phyloP scores from a whole-genome alignment of 2,329 filamentous ascomycete species.

The Helicocarpus griseus region DNA sequence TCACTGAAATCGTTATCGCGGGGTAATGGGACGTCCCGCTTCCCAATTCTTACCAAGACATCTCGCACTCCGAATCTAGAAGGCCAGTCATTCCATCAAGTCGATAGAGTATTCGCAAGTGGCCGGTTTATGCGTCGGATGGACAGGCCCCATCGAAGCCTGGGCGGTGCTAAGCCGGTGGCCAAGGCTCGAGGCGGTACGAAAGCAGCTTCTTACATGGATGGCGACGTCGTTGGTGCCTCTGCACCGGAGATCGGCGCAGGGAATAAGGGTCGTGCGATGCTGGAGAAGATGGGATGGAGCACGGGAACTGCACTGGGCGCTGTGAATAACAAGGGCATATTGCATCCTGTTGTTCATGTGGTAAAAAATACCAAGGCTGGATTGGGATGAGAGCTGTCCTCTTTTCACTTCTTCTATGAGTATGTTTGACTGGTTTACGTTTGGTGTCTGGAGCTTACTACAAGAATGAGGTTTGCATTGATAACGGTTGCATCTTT shows the following conservation, averaged over 20 bases:
- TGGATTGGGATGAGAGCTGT: conserved; percentile 56
- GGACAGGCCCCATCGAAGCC: conserved; percentile 2
- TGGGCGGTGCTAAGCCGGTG: conserved; percentile 19
- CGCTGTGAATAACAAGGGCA: conserved; percentile 73
- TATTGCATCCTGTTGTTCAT: conserved; percentile 74
- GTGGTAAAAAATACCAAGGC: conserved; percentile 79
- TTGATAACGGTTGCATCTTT: neutral
- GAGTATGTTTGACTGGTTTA: neutral
- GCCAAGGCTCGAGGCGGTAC: conserved; percentile 29
- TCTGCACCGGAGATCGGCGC: conserved; percentile 72
- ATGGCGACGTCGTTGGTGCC: conserved; percentile 82
- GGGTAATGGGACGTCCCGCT: conserved; percentile 62
- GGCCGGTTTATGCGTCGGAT: conserved; percentile 21
- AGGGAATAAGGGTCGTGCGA: conserved; percentile 72
- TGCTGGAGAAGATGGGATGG: conserved; percentile 98
- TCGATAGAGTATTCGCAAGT: conserved; percentile 32
- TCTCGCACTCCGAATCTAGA: conserved; percentile 53
- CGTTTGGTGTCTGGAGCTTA: neutral
- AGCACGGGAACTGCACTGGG: conserved; percentile 76
- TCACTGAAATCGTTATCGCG: conserved; percentile 75
- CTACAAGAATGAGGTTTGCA: neutral
- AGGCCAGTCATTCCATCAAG: conserved; percentile 42
- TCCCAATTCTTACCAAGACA: conserved; percentile 69
- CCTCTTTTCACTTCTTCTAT: neutral
- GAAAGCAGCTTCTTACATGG: conserved; percentile 52